phyloP scores from a whole-genome alignment of 129 eudicot species.

The Deinandra increscens region DNA sequence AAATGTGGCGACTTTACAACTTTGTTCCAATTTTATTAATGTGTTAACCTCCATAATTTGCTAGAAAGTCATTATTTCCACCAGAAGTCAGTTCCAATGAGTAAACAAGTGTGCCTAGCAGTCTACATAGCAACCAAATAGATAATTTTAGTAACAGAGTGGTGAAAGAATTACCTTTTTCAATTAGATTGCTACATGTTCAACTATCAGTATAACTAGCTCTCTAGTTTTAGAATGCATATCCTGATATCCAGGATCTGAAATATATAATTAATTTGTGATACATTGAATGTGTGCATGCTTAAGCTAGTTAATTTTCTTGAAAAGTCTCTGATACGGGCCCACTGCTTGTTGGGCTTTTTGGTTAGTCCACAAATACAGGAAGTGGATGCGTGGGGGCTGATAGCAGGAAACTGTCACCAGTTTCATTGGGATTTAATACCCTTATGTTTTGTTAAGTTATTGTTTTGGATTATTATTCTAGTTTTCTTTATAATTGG shows the following conservation, averaged over 20 bases:
- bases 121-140: neutral
- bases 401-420: too few species aligned
- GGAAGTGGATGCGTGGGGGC: too few species aligned
- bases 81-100: neutral
- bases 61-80: neutral
- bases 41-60: neutral
- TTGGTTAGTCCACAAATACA: too few species aligned
- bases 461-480: too few species aligned
- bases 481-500: too few species aligned
- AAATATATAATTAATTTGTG: conserved; percentile 1
- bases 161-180: conserved; percentile 1
- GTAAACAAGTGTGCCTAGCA: neutral
- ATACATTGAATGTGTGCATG: conserved; percentile 3
- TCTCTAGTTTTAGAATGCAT: neutral
- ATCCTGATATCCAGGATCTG: neutral
- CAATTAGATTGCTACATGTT: neutral
- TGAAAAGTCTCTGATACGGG: too few species aligned
- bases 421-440: too few species aligned
- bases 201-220: neutral
- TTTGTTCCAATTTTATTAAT: neutral
- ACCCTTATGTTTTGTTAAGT: too few species aligned
- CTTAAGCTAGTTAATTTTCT: neutral
- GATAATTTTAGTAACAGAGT: neutral
- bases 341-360: too few species aligned
- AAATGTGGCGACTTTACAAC: neutral